Evolutionary conservation across 176 grass and related monocot genomes (phyloP), one percentile per base, ranked within the genome.

Genomic region (Areca catechu): DNA sequence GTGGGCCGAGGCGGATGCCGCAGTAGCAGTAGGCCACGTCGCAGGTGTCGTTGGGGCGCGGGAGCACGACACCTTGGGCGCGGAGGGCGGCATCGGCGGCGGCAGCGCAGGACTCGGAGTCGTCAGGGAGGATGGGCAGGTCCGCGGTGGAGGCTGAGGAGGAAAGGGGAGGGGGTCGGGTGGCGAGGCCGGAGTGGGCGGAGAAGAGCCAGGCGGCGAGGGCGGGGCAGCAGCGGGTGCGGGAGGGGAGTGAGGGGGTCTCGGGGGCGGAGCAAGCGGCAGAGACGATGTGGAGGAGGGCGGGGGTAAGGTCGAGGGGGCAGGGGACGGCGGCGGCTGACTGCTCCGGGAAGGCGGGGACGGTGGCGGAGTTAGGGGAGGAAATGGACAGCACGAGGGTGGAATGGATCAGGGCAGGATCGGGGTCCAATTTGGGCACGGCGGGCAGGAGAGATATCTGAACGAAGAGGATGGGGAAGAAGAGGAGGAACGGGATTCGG

Each of bases 301-400:
- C 15, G 24, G 79, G 71, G 50, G 77, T 29, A 0, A 85, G 93
- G 51, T 74, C 34, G 61, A 98, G 68, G 19, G 93, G 84, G 70
- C 93, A 98, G 12, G 93, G 78, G 4, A 77, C 59, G 28, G 58
- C 73, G 20, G 75, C 34, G 61, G 90, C 69, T 4, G 94, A 92
- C 75, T 98, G 94, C 58, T 98, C 94, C 4, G 88, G 93, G 84
- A 98, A 98, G 27, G 94, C 94, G 53, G 94, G 93, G 76, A 98
- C 89, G 65, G 84, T 98, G 68, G 67, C 67, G 1, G 53, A 25
- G 24, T 25, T 43, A 12, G 34, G 18, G 16, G 58, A 18, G 29
- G 25, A 22, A 0, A 65, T 24, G 20, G 57, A 0, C 74, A 65
- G 5, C 63, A 71, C 14, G 83, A 75, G 0, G 83, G 87, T 20